phyloP scores from a whole-genome alignment of 2,329 filamentous ascomycete genomes.

The Stagonosporopsis rhizophila region DNA sequence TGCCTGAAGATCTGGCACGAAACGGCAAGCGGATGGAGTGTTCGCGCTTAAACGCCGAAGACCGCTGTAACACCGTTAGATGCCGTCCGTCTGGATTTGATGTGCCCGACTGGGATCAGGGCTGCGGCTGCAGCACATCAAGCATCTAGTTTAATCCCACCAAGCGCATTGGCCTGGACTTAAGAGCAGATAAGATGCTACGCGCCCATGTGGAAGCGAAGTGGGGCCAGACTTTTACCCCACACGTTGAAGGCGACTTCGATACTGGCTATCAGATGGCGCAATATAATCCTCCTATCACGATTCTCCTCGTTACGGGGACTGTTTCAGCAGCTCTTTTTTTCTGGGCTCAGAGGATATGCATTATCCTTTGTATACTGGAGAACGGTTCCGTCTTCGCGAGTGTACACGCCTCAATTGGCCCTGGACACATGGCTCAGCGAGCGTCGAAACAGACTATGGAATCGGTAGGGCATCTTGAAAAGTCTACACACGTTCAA shows the following conservation, averaged over 20 bases:
- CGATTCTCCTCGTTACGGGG: constrained; percentile 21
- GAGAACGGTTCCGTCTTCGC: not conserved
- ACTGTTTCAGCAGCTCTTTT: not conserved
- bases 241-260: constrained; percentile 7
- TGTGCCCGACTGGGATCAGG: not conserved
- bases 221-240: constrained; percentile 10
- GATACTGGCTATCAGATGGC: constrained; percentile 28
- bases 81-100: not conserved
- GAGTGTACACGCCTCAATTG: not conserved
- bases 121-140: not conserved
- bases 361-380: not conserved
- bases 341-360: no score
- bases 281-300: constrained; percentile 30
- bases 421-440: not conserved
- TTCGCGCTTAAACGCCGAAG: not conserved
- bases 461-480: no score
- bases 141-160: not conserved
- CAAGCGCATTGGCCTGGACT: constrained; percentile 1
- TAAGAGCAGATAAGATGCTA: not conserved
- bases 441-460: no score
- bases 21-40: not conserved
- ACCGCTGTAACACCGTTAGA: not conserved
- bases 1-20: not conserved
- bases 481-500: not conserved
- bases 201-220: not conserved